Evolutionary conservation across 768 basidiomycete species (phyloP).

Genomic region (Paxillus involutus): DNA sequence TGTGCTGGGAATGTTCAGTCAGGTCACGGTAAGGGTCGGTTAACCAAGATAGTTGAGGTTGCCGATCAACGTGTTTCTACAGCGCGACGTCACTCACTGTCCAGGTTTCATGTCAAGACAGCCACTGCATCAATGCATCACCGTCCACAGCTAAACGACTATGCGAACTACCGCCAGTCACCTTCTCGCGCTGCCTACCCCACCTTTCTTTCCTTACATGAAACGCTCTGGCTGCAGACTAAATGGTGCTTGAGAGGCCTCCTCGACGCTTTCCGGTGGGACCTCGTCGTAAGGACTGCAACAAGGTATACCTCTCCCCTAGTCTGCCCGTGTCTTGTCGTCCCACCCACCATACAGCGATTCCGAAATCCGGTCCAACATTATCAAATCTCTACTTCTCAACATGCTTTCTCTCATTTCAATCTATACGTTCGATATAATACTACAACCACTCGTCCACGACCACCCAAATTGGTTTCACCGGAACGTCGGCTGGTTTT

Average conservation of each 20-base stretch:
- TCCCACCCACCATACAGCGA: slow-evolving; percentile 48
- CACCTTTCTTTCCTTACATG: slow-evolving; percentile 60
- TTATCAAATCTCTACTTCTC: slow-evolving; percentile 73
- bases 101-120: slow-evolving; percentile 28
- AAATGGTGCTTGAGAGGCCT: slow-evolving; percentile 60
- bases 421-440: slow-evolving; percentile 72
- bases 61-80: no score
- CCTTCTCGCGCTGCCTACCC: slow-evolving; percentile 60
- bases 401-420: slow-evolving; percentile 71
- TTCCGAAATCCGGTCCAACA: slow-evolving; percentile 68
- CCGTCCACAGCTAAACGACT: slow-evolving; percentile 24
- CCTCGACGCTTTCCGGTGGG: slow-evolving; percentile 73
- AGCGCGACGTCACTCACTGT: slow-evolving; percentile 12
- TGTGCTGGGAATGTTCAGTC: no score
- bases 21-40: no score
- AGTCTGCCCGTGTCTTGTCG: slow-evolving; percentile 2
- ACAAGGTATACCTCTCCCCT: slow-evolving; percentile 45
- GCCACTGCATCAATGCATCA: slow-evolving; percentile 1
- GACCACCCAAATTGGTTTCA: slow-evolving; percentile 66
- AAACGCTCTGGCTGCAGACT: slow-evolving; percentile 60
- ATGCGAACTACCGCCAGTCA: slow-evolving; percentile 20
- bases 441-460: slow-evolving; percentile 67
- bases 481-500: slow-evolving; percentile 73
- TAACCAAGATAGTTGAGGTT: no score
- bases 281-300: slow-evolving; percentile 56